A percentile compares a stretch with the other conserved stretches of the same genome.
Evolutionary conservation across 2,329 filamentous ascomycete genomes (phyloP).

Genomic region (Claviceps spartinae): DNA sequence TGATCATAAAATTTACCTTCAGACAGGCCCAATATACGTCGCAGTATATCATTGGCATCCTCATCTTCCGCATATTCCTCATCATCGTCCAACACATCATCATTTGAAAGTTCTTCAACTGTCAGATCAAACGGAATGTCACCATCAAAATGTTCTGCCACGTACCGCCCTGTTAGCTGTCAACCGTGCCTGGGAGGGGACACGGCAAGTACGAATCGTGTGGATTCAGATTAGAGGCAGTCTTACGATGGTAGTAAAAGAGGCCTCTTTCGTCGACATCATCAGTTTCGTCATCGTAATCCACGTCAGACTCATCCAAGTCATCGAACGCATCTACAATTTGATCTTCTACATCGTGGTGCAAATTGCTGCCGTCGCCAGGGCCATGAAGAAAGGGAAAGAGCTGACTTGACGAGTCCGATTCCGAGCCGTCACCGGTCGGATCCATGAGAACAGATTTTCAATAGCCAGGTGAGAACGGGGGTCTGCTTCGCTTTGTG

Average conservation of each 20-base stretch:
- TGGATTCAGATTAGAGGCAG: neutral
- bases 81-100: conserved; percentile 9
- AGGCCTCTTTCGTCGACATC: conserved; percentile 10
- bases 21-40: conserved; percentile 20
- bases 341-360: conserved; percentile 6
- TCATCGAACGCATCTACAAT: conserved; percentile 4
- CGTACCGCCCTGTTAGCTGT: neutral
- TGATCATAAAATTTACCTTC: conserved; percentile 13
- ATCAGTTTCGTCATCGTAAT: conserved; percentile 11
- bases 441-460: neutral
- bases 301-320: conserved; percentile 5
- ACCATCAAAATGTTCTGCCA: conserved; percentile 1
- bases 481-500: neutral
- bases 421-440: neutral
- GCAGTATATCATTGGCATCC: conserved; percentile 18
- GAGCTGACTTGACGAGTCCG: neutral
- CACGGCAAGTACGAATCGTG: neutral
- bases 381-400: neutral
- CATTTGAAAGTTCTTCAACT: conserved; percentile 10
- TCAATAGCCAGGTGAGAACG: too few relatives aligned
- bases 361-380: conserved; percentile 5
- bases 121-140: conserved; percentile 13
- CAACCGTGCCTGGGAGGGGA: neutral
- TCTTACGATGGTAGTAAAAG: conserved; percentile 10
- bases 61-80: neutral